These are phyloP conservation scores for Gossypium trilobum DNA, from an alignment of 441 rosid species.

Conservation along the genomic window DNA sequence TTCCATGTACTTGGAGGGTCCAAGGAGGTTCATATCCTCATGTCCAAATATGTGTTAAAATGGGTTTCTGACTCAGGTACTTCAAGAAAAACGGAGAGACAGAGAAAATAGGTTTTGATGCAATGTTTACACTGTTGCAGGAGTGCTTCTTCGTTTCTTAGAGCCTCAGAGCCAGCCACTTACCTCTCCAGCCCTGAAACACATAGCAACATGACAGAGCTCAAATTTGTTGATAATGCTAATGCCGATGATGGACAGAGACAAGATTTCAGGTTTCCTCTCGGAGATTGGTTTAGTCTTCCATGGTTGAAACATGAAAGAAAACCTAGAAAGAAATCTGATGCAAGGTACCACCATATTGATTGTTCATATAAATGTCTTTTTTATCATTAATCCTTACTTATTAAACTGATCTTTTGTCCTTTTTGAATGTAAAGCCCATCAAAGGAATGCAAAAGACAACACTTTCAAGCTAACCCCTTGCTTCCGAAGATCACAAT, in stretches of 20 bases:
- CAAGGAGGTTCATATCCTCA: background rate
- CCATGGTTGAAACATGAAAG: conserved; percentile 36
- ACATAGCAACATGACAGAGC: conserved; percentile 26
- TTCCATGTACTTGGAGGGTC: background rate
- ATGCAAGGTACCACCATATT: conserved; percentile 32
- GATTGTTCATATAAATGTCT: background rate
- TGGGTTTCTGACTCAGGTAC: background rate
- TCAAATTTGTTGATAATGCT: conserved; percentile 27
- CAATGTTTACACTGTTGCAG: conserved; percentile 29
- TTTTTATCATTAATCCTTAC: background rate
- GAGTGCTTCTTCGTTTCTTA: conserved; percentile 59
- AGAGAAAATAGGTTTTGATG: background rate
- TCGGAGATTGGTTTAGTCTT: conserved; percentile 54
- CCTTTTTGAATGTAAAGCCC: conserved; percentile 23
- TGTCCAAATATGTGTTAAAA: background rate
- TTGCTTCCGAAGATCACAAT: conserved; percentile 90
- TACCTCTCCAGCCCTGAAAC: conserved; percentile 29
- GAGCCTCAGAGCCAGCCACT: conserved; percentile 41
- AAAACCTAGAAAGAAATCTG: conserved; percentile 23
- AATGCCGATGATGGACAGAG: conserved; percentile 22
- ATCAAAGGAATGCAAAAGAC: conserved; percentile 26
- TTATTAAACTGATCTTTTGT: conserved; percentile 3
- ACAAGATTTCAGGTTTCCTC: conserved; percentile 49
- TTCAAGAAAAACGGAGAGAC: background rate
- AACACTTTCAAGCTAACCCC: conserved; percentile 43